phyloP scores from a whole-genome alignment of 257 asterid genomes.

The Sherardia arvensis region DNA sequence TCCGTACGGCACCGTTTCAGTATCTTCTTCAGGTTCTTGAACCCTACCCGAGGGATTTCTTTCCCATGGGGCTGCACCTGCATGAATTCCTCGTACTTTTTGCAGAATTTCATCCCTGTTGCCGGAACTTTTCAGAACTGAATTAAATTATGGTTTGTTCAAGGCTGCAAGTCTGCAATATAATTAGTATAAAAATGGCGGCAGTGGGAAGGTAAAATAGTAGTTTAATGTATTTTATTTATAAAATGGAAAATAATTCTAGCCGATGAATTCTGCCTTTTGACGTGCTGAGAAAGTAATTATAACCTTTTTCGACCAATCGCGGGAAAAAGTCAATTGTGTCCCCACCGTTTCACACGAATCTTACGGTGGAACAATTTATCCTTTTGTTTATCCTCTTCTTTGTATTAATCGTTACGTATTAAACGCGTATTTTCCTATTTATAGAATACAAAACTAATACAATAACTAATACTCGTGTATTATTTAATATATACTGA shows the following conservation, averaged over 20 bases:
- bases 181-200: background rate
- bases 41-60: slow-evolving; percentile 58
- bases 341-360: background rate
- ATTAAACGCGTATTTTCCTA: too few relatives aligned
- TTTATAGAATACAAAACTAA: too few relatives aligned
- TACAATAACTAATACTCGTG: too few relatives aligned
- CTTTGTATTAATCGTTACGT: too few relatives aligned
- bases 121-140: too few relatives aligned
- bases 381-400: too few relatives aligned
- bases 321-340: background rate
- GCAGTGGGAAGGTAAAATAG: background rate
- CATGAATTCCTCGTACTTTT: slow-evolving; percentile 92
- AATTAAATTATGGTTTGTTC: too few relatives aligned
- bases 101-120: slow-evolving; percentile 88
- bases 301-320: background rate
- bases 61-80: slow-evolving; percentile 49
- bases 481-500: too few relatives aligned
- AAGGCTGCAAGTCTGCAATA: too few relatives aligned
- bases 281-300: background rate
- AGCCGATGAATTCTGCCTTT: background rate
- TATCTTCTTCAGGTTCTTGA: slow-evolving; percentile 81
- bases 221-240: background rate
- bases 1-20: slow-evolving; percentile 59
- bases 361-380: background rate
- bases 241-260: background rate